Base-by-base conservation (phyloP, 805 yeast genomes). In the Dipodascus albidus region DNA sequence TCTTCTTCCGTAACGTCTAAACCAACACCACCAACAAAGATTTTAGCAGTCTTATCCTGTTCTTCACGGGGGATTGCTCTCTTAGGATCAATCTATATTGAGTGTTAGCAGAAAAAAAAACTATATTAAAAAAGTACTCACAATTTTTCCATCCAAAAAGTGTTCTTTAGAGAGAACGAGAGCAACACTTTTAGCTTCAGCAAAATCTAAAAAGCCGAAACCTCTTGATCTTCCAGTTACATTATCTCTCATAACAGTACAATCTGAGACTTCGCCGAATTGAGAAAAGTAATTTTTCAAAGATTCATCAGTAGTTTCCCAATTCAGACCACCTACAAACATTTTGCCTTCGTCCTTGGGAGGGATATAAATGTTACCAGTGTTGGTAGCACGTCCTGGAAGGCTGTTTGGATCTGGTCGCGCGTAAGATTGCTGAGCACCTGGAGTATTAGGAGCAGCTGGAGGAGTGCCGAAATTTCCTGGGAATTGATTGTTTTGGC, bases 1-100 rank as follows among this genome's bases (percentile, higher is more conserved):
- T 90, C 97, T 59, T 79, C 79, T 61, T 95, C 96, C 58, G 89
- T 88, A 52, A 90, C 96, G 65, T 87, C 91, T 20, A 95, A 87
- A 52, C 95, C 90, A 56, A 91, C 85, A 60, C 99, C 99, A 59
- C 99, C 99, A 44, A 91, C 97, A 65, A 91, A 91, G 60, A 91
- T 90, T 72, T 91, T 91, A 61, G 97, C 96, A 17, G 96, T 88
- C 67, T 86, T 87, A 66, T 90, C 96, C 70, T 91, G 99, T 68
- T 91, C 97, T 66, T 91, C 97, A 67, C 87, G 85, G 35, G 98
- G 97, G 63, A 91, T 91, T 23, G 99, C 97, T 63, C 98, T 80
- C 68, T 91, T 91, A 42, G 99, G 98, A 67, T 91, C 99, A 66
- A 91, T 93, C 49, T 47, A 17, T 60, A 60, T n/a, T n/a, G n/a